A percentile compares a stretch with the other conserved stretches of the same genome.
phyloP scores from a whole-genome alignment of 306 rosid species.

The Vigna nakashimae region DNA sequence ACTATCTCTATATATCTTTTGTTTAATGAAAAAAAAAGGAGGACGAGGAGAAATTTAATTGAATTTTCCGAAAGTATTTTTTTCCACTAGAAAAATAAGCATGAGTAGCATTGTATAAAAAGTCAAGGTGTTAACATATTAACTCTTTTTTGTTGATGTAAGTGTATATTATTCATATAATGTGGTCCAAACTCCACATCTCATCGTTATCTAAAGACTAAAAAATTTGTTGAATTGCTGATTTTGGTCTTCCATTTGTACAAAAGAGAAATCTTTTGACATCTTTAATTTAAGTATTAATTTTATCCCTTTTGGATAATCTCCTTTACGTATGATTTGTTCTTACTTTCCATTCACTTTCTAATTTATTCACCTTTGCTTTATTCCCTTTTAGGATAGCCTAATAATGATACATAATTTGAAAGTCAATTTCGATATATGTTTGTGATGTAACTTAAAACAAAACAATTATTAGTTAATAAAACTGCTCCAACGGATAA shows the following conservation, averaged over 20 bases:
- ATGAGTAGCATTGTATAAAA: neutral
- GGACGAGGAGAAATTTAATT: too few relatives aligned
- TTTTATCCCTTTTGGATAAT: neutral
- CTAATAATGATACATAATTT: neutral
- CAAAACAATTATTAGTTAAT: neutral
- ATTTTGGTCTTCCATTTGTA: neutral
- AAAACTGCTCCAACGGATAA: neutral
- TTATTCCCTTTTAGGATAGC: slow-evolving; percentile 7
- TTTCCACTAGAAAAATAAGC: too few relatives aligned
- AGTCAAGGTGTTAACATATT: neutral
- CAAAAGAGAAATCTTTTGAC: slow-evolving; percentile 6
- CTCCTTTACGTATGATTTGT: slow-evolving; percentile 7
- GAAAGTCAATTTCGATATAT: too few relatives aligned
- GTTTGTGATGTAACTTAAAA: neutral
- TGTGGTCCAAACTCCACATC: neutral
- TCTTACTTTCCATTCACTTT: slow-evolving; percentile 10
- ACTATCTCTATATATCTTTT: too few relatives aligned
- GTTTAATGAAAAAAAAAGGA: too few relatives aligned
- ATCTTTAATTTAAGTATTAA: neutral
- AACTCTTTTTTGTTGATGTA: neutral
- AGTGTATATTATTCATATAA: neutral
- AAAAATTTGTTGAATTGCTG: neutral
- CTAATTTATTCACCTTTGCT: slow-evolving; percentile 16
- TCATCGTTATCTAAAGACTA: neutral
- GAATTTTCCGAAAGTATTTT: too few relatives aligned